Conservation (phyloP, 2,329 filamentous ascomycete species). For the Akanthomyces lecanii region DNA sequence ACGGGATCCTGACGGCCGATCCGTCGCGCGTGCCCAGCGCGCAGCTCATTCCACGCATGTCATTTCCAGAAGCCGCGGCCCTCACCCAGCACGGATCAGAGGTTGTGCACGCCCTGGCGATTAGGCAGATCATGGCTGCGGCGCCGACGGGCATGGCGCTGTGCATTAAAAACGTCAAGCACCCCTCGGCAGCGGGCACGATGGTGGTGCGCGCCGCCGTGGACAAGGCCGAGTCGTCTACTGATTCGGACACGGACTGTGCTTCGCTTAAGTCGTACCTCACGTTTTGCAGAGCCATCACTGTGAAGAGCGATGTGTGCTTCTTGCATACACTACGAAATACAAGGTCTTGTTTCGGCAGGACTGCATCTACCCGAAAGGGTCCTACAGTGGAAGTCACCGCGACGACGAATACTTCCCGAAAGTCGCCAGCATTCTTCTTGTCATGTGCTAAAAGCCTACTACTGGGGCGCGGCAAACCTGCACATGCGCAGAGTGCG, state of each 20-base stretch:
- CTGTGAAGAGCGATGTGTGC: constrained; percentile 93
- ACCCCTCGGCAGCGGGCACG: constrained; percentile 72
- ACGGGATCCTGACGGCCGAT: constrained; percentile 83
- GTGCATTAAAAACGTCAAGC: constrained; percentile 88
- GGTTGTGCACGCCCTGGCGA: constrained; percentile 96
- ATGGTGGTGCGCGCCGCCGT: constrained; percentile 49
- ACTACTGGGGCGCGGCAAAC: constrained; percentile 27
- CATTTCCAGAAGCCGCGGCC: constrained; percentile 90
- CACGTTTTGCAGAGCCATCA: constrained; percentile 66
- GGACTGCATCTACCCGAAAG: neutral
- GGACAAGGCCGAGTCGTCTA: neutral
- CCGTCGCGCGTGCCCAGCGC: constrained; percentile 90
- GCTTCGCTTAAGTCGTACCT: constrained; percentile 52
- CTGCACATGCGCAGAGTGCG: neutral
- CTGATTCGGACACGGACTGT: constrained; percentile 58
- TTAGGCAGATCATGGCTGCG: constrained; percentile 89
- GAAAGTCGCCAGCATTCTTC: neutral
- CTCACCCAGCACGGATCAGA: constrained; percentile 92
- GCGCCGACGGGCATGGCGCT: constrained; percentile 75
- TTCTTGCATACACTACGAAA: constrained; percentile 41
- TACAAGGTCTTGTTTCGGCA: neutral
- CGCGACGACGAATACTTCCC: neutral
- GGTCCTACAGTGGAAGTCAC: neutral
- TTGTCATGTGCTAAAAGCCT: neutral
- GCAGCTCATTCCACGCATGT: constrained; percentile 78